These are phyloP conservation scores for Turritis glabra DNA, from an alignment of 345 rosid genomes.

Conservation along the genomic window DNA sequence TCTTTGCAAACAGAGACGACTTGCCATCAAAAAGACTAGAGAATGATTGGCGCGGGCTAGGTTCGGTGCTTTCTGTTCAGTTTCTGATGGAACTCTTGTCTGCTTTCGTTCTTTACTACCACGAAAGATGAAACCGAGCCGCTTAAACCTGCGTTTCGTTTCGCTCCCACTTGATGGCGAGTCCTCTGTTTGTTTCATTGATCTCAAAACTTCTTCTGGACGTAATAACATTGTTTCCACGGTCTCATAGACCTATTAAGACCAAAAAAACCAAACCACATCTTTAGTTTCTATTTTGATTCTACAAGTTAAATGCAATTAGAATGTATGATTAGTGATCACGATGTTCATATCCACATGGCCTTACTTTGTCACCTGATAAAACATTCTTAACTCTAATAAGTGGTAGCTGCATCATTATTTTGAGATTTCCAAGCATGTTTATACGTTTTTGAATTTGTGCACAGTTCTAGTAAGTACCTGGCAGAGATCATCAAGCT, in stretches of 20 bases:
- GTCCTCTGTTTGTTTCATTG: constrained; percentile 52
- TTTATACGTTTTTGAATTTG: not conserved
- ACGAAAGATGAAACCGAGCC: constrained; percentile 71
- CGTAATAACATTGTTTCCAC: constrained; percentile 71
- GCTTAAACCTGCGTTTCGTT: constrained; percentile 58
- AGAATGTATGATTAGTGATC: constrained; percentile 7
- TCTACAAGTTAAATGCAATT: not conserved
- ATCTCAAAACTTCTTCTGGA: constrained; percentile 70
- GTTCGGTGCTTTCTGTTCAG: constrained; percentile 48
- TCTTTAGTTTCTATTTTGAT: constrained; percentile 1
- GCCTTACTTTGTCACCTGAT: not conserved
- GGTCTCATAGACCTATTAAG: constrained; percentile 73
- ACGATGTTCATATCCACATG: not conserved
- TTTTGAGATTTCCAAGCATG: constrained; percentile 1
- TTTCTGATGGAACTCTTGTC: constrained; percentile 46
- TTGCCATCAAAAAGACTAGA: constrained; percentile 79
- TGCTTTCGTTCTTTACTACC: constrained; percentile 58
- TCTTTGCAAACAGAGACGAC: constrained; percentile 75
- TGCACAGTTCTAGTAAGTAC: constrained; percentile 39
- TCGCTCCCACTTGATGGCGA: constrained; percentile 43
- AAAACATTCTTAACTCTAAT: not conserved
- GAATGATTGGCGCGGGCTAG: constrained; percentile 61
- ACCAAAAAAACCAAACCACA: not conserved
- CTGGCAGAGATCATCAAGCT: constrained; percentile 83
- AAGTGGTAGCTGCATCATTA: constrained; percentile 6